Evolutionary conservation across 345 rosid species (phyloP), one percentile per base, ranked within the genome.

Genomic region (Eucalyptus guilfoylei): DNA sequence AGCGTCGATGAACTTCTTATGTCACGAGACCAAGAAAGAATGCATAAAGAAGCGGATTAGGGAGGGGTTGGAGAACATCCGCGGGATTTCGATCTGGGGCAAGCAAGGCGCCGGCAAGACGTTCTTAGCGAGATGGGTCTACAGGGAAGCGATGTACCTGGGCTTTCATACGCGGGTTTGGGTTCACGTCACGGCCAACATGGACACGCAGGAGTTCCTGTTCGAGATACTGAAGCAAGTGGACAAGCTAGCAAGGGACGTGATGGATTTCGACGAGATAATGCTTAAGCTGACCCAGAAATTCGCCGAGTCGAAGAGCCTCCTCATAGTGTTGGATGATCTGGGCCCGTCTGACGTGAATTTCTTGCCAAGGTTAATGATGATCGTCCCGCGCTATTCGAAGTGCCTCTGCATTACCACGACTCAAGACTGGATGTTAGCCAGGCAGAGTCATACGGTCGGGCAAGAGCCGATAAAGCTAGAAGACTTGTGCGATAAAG

Each of bases 251-350:
- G 86, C 55, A 21, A 62, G 37, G 55, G 87, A 42, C 28, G 26
- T 49, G 49, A 58, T 62, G 88, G 3, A 0, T 1, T 8, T 21
- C 6, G 0, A 44, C 2, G 80, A 60, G 50, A n/a, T 89, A 30
- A 52, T 8, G 58, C 2, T 48, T 21, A 9, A 17, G 86, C 52
- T 91, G 14, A 15, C 1, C 47, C 44, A 80, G 81, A 64, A 86
- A 88, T 88, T 91, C 48, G 16, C 34, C 49, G n/a, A 49, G 67
- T 1, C 2, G 14, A 80, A 88, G 45, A 89, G 67, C 37, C 83
- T 89, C 45, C 86, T 91, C 86, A 86, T 91, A 37, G 90, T 91
- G 62, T 19, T 91, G 30, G 92, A 89, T 86, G 92, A 80, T 24
- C 58, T 62, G 24, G 4, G 4, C 7, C 44, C 49, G 9, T 47